These are phyloP conservation scores for Penstemon barbatus DNA, from an alignment of 257 asterid species.

Conservation along the genomic window DNA sequence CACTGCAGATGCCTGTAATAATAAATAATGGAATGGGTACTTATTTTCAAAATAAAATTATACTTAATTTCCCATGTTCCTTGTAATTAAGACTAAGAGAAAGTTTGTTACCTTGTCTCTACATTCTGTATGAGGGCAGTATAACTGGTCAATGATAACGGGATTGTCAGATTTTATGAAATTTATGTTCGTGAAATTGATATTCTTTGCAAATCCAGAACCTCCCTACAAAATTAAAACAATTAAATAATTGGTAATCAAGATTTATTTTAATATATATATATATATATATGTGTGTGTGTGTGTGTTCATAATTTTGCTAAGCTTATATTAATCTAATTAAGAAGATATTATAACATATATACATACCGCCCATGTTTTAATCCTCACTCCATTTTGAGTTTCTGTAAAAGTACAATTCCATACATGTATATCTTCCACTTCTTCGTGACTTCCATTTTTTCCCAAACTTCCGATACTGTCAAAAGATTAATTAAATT, in stretches of 20 bases:
- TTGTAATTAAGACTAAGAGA: no score
- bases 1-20: conserved; percentile 40
- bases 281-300: no score
- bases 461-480: conserved; percentile 58
- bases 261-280: background rate
- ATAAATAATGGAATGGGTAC: background rate
- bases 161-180: conserved; percentile 44
- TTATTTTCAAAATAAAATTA: no score
- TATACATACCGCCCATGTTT: conserved; percentile 57
- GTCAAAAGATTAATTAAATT: conserved; percentile 7
- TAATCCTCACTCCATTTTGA: conserved; percentile 56
- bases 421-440: conserved; percentile 36
- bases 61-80: no score
- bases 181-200: conserved; percentile 41
- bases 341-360: background rate
- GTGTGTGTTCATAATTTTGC: conserved; percentile 17
- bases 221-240: conserved; percentile 40
- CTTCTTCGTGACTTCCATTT: conserved; percentile 36
- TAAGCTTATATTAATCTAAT: background rate
- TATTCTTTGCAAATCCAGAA: conserved; percentile 50
- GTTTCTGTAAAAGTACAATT: conserved; percentile 44
- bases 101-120: conserved; percentile 29
- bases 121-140: conserved; percentile 53
- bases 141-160: conserved; percentile 51
- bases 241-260: background rate